These are phyloP conservation scores for Berkeleyomyces basicola DNA, from an alignment of 2,329 filamentous ascomycete species.

Conservation along the genomic window DNA sequence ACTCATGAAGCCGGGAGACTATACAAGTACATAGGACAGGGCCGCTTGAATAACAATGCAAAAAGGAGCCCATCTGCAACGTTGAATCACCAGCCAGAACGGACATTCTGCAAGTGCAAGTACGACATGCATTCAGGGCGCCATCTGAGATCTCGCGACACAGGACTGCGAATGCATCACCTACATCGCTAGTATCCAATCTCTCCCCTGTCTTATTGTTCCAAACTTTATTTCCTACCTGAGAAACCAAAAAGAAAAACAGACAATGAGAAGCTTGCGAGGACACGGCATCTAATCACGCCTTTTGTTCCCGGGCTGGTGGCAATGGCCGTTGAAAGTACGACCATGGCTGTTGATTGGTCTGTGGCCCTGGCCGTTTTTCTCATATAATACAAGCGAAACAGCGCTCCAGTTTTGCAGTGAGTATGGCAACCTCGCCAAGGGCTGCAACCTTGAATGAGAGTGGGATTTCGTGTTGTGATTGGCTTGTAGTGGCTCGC, in stretches of 20 bases:
- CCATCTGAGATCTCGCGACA: not conserved
- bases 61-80: not conserved
- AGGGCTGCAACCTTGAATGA: too few relatives aligned
- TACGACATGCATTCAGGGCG: not conserved
- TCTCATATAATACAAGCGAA: too few relatives aligned
- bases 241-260: not conserved
- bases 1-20: not conserved
- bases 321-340: not conserved
- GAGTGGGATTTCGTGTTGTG: too few relatives aligned
- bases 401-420: too few relatives aligned
- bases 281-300: not conserved
- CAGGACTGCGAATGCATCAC: not conserved
- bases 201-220: not conserved
- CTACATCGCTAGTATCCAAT: not conserved
- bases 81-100: not conserved
- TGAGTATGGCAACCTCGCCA: too few relatives aligned
- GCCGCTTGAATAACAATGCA: not conserved
- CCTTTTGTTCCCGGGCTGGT: not conserved
- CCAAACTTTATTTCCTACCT: not conserved
- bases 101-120: not conserved
- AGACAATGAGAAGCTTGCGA: not conserved
- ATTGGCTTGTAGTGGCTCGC: too few relatives aligned
- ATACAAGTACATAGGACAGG: not conserved
- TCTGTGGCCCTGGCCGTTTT: not conserved
- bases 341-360: not conserved